These are phyloP conservation scores for Cercophora samala DNA, from an alignment of 495 filamentous ascomycete species.

Conservation along the genomic window DNA sequence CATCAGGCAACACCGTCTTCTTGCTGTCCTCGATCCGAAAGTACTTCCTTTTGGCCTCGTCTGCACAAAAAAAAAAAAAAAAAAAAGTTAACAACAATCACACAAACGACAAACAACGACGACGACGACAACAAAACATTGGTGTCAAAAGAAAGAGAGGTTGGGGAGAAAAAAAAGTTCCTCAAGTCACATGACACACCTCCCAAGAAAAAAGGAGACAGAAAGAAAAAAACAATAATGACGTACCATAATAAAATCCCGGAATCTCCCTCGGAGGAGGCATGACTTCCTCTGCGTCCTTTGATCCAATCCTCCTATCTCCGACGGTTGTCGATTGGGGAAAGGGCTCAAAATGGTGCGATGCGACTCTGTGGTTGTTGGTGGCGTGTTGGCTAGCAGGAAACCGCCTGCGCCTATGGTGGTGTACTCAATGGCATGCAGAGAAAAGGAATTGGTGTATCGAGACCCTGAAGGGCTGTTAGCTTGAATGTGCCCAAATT, in stretches of 20 bases:
- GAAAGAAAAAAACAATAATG: conserved; percentile 2
- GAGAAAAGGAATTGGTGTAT: background rate
- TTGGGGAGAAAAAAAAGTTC: background rate
- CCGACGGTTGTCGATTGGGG: background rate
- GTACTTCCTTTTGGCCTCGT: conserved; percentile 44
- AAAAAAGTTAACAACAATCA: background rate
- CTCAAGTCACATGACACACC: background rate
- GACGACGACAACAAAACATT: no score
- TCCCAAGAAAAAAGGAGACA: no score
- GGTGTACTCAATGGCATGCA: background rate
- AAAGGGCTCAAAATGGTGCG: background rate
- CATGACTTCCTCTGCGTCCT: background rate
- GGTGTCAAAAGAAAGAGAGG: no score
- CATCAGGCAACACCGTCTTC: conserved; percentile 20
- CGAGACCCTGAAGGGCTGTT: no score
- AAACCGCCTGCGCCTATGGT: background rate
- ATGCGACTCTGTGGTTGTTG: background rate
- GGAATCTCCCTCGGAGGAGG: background rate
- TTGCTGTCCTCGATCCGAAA: conserved; percentile 33
- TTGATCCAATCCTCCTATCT: no score
- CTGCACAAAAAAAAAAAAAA: conserved; percentile 30
- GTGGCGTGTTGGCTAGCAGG: background rate
- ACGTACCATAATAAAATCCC: conserved; percentile 5
- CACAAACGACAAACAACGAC: no score
- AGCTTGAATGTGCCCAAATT: no score